Evolutionary conservation across 1,139 yeast species (phyloP).

Genomic region (Blastobotrys ciferrii): DNA sequence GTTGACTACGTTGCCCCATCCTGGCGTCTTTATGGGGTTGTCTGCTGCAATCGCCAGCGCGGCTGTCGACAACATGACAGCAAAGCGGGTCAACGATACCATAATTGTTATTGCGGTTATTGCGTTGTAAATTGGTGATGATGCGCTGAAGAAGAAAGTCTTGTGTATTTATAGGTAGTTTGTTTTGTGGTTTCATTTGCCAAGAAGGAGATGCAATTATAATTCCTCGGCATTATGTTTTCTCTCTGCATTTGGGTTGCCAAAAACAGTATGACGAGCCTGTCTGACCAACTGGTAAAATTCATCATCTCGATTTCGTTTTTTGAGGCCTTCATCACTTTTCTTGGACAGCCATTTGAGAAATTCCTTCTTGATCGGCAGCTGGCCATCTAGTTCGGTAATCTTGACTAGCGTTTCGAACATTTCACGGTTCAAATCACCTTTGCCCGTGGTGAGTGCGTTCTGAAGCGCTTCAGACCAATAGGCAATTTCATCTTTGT

Average conservation of each 20-base stretch:
- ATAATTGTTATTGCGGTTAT: constrained; percentile 15
- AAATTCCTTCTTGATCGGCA: constrained; percentile 36
- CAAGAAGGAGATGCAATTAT: constrained; percentile 23
- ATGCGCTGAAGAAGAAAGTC: not conserved
- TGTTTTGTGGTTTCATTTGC: not conserved
- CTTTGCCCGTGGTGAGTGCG: not conserved
- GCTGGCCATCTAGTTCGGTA: constrained; percentile 22
- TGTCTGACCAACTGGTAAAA: constrained; percentile 40
- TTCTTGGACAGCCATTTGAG: constrained; percentile 57
- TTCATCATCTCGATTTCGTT: constrained; percentile 3
- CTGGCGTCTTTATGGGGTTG: constrained; percentile 32
- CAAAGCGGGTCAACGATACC: constrained; percentile 18
- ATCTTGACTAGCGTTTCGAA: constrained; percentile 31
- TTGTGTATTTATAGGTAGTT: too few species aligned
- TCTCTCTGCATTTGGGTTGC: constrained; percentile 71
- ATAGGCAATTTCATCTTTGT: constrained; percentile 35
- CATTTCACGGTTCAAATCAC: constrained; percentile 12
- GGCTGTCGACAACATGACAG: constrained; percentile 29
- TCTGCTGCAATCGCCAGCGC: constrained; percentile 29
- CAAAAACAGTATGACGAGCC: constrained; percentile 71
- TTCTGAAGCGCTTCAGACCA: constrained; percentile 1
- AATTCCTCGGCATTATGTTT: constrained; percentile 53
- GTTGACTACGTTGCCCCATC: constrained; percentile 32
- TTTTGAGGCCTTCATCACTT: not conserved
- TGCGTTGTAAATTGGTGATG: too few species aligned